Evolutionary conservation across 805 yeast genomes (phyloP).

Genomic region (Hanseniaspora mollemarum): DNA sequence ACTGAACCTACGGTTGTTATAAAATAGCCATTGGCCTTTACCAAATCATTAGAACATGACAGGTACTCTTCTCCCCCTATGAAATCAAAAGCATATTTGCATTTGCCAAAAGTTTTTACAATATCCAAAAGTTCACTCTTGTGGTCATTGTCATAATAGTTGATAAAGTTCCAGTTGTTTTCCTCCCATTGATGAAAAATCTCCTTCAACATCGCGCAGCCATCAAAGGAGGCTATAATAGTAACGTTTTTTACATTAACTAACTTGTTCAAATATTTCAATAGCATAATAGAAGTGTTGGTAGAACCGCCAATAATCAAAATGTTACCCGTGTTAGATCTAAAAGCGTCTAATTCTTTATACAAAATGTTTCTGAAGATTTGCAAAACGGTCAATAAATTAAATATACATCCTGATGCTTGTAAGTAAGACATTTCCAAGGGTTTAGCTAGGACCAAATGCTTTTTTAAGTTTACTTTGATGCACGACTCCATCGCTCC

Average conservation of each 20-base stretch:
- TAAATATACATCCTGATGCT: slow-evolving; percentile 56
- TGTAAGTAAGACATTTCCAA: slow-evolving; percentile 36
- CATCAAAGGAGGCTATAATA: slow-evolving; percentile 23
- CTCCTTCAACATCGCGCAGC: slow-evolving; percentile 25
- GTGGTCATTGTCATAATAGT: slow-evolving; percentile 16
- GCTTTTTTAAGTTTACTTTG: slow-evolving; percentile 42
- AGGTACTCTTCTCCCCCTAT: slow-evolving; percentile 55
- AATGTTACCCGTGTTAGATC: slow-evolving; percentile 38
- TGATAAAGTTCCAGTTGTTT: slow-evolving; percentile 17
- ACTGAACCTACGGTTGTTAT: slow-evolving; percentile 55
- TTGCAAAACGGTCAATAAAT: slow-evolving; percentile 48
- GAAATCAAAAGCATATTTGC: slow-evolving; percentile 58
- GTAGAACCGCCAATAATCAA: slow-evolving; percentile 70
- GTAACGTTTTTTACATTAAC: slow-evolving; percentile 28
- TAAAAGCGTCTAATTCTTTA: slow-evolving; percentile 18
- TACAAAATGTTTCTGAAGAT: slow-evolving; percentile 31
- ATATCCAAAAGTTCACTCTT: slow-evolving; percentile 21
- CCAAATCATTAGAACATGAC: slow-evolving; percentile 32
- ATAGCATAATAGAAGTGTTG: slow-evolving; percentile 26
- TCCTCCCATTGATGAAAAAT: slow-evolving; percentile 19
- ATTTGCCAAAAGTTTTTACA: slow-evolving; percentile 35
- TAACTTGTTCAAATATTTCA: slow-evolving; percentile 26
- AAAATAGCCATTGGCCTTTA: slow-evolving; percentile 43
- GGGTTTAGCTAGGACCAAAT: slow-evolving; percentile 40
- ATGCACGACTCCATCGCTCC: slow-evolving; percentile 53